Conservation (phyloP, 164 flowering plant species). For the Platanus orientalis region DNA sequence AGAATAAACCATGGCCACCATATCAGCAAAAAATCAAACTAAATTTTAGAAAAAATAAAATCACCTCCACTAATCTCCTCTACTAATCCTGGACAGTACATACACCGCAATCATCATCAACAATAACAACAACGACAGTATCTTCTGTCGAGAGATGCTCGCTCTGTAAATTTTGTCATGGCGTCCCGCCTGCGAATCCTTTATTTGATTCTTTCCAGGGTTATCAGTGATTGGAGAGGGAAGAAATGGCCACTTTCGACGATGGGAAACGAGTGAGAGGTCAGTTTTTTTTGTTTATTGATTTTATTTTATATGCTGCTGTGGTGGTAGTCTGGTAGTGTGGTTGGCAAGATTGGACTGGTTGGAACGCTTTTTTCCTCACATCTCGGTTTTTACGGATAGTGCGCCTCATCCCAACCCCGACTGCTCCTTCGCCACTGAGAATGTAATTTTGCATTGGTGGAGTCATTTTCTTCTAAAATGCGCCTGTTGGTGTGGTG, state of each 20-base stretch:
- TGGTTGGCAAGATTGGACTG: no score
- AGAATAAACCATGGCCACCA: slow-evolving; percentile 14
- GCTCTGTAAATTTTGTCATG: slow-evolving; percentile 18
- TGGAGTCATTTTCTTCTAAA: not conserved
- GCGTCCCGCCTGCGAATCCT: not conserved
- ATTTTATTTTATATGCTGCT: no score
- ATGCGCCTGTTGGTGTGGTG: no score
- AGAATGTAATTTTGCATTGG: no score
- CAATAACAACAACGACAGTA: slow-evolving; percentile 1
- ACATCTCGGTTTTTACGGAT: no score
- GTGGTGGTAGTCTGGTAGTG: no score
- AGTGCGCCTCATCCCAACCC: not conserved
- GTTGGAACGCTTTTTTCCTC: no score
- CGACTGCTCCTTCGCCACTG: not conserved
- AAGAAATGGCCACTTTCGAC: not conserved
- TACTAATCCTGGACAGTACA: not conserved
- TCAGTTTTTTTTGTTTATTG: not conserved
- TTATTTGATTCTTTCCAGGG: not conserved
- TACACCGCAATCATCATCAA: no score
- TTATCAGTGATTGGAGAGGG: not conserved
- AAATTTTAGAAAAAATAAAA: not conserved
- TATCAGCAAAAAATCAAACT: not conserved
- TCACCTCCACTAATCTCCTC: not conserved
- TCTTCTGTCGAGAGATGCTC: slow-evolving; percentile 18
- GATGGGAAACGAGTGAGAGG: no score